Conservation (phyloP, 768 basidiomycete genomes). For the Ramaria sp. region DNA sequence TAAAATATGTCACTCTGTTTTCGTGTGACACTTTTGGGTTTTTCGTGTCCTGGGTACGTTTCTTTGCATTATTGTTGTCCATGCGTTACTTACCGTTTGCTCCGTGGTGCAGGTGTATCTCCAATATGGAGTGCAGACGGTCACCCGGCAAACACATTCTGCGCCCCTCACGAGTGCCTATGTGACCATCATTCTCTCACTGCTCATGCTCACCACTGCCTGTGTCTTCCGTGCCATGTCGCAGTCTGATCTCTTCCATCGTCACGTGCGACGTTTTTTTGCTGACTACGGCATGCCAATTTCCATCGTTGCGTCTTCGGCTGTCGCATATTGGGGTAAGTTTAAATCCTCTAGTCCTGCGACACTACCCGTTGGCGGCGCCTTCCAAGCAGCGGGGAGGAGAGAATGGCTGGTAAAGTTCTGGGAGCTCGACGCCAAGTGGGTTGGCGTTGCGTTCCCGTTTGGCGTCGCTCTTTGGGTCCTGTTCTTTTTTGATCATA, state of each 20-base stretch:
- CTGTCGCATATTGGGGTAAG: slow-evolving; percentile 78
- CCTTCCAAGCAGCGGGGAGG: slow-evolving; percentile 62
- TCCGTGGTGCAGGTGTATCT: slow-evolving; percentile 39
- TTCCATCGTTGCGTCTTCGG: slow-evolving; percentile 63
- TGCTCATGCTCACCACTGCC: slow-evolving; percentile 65
- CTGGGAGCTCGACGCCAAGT: slow-evolving; percentile 81
- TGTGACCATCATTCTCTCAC: slow-evolving; percentile 60
- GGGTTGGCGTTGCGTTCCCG: slow-evolving; percentile 82
- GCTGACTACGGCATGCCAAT: slow-evolving; percentile 91
- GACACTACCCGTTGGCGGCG: slow-evolving; percentile 57
- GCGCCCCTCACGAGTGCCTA: slow-evolving; percentile 36
- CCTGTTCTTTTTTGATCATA: slow-evolving; percentile 92
- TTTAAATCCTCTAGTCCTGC: slow-evolving; percentile 49
- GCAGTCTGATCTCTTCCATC: slow-evolving; percentile 54
- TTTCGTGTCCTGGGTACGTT: slow-evolving; percentile 69
- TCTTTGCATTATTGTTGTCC: background rate
- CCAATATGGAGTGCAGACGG: slow-evolving; percentile 81
- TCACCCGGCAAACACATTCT: slow-evolving; percentile 56
- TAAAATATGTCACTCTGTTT: slow-evolving; percentile 81
- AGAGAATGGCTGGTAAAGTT: slow-evolving; percentile 79
- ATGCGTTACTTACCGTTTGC: background rate
- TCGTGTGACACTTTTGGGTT: slow-evolving; percentile 91
- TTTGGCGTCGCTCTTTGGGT: slow-evolving; percentile 86
- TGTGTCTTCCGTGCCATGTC: slow-evolving; percentile 67
- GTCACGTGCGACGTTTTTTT: slow-evolving; percentile 62